A percentile compares a stretch with the other conserved stretches of the same genome.
Evolutionary conservation across 169 alveolate genomes (phyloP).

Genomic region (Plasmodium berghei): DNA sequence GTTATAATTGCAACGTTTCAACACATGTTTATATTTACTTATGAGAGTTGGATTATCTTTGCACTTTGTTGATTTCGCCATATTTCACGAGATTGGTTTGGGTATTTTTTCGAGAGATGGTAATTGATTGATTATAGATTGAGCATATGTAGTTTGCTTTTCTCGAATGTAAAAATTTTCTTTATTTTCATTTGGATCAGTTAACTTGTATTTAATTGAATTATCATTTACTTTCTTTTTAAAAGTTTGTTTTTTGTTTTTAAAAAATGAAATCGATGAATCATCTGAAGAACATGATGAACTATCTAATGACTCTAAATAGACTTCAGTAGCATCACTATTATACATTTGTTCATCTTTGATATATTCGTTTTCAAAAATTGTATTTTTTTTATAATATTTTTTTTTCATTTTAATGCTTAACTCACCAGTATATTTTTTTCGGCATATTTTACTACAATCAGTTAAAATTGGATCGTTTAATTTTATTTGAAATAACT

Average conservation of each 20-base stretch:
- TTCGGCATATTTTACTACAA: slow-evolving; percentile 51
- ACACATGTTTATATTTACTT: too few species aligned
- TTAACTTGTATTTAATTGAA: background rate
- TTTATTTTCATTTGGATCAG: slow-evolving; percentile 3
- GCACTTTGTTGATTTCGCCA: too few species aligned
- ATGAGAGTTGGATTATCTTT: too few species aligned
- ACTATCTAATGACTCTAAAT: background rate
- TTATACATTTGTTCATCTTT: slow-evolving; percentile 22
- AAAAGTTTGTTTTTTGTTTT: slow-evolving; percentile 20
- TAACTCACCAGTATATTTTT: slow-evolving; percentile 76
- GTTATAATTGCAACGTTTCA: too few species aligned
- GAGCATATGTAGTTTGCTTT: slow-evolving; percentile 43
- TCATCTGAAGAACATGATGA: slow-evolving; percentile 17
- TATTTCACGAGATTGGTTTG: background rate
- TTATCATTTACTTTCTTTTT: slow-evolving; percentile 8
- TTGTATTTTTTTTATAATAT: slow-evolving; percentile 71
- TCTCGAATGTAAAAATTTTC: slow-evolving; percentile 37
- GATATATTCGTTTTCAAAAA: slow-evolving; percentile 26
- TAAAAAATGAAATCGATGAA: slow-evolving; percentile 37
- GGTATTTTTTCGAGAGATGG: slow-evolving; percentile 64
- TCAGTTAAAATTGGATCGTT: slow-evolving; percentile 69
- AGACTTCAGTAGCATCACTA: background rate
- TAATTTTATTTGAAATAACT: slow-evolving; percentile 88
- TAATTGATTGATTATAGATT: slow-evolving; percentile 25
- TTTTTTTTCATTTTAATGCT: slow-evolving; percentile 64